A percentile compares a stretch with the other conserved stretches of the same genome.
Conservation (phyloP, 163 green algal genomes). For the Chloroidium sp. region DNA sequence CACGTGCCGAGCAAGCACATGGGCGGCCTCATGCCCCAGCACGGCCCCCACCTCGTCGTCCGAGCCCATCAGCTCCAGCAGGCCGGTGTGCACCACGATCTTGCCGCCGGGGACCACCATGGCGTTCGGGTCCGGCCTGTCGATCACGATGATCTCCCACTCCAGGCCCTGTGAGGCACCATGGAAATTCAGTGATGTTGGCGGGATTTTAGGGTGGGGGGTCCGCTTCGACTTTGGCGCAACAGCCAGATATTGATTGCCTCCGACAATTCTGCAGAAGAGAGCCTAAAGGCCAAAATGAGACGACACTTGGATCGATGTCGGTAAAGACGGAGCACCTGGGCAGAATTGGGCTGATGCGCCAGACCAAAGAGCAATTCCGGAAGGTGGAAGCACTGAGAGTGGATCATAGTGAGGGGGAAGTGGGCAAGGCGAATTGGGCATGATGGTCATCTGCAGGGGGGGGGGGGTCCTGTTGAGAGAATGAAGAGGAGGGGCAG, state of each 20-base stretch:
- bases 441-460: no score
- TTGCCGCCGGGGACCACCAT: constrained; percentile 82
- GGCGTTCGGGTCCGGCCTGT: constrained; percentile 58
- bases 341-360: not conserved
- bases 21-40: constrained; percentile 70
- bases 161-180: constrained; percentile 31
- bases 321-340: not conserved
- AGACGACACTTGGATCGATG: not conserved
- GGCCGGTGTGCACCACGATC: constrained; percentile 25
- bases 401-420: no score
- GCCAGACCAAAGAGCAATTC: not conserved
- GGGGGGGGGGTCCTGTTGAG: not conserved
- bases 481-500: not conserved
- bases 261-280: not conserved
- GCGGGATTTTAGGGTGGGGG: not conserved
- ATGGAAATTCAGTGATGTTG: no score
- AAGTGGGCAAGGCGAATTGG: no score
- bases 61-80: constrained; percentile 51
- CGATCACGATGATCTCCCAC: constrained; percentile 75
- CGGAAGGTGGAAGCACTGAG: no score
- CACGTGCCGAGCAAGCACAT: constrained; percentile 71
- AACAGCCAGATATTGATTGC: not conserved
- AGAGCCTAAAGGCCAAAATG: not conserved
- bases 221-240: not conserved
- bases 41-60: constrained; percentile 65